A percentile compares a stretch with the other conserved stretches of the same genome.
These are phyloP conservation scores for Eimeria praecox DNA, from an alignment of 169 alveolate genomes.

Conservation along the genomic window DNA sequence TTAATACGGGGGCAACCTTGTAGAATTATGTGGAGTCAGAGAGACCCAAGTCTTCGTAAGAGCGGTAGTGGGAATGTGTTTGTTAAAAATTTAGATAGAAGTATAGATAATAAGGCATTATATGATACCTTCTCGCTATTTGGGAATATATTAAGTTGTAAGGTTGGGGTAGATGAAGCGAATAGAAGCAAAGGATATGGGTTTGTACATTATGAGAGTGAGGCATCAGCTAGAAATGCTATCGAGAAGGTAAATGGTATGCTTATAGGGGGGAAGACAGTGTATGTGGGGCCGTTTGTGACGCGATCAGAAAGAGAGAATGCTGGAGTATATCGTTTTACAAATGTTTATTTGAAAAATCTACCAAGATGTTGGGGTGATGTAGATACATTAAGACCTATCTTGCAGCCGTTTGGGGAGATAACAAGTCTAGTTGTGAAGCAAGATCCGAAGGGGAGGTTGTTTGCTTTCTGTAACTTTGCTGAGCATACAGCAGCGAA, in stretches of 20 bases:
- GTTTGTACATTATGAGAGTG: conserved; percentile 96
- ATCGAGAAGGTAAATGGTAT: conserved; percentile 95
- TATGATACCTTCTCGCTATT: conserved; percentile 95
- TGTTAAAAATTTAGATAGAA: conserved; percentile 96
- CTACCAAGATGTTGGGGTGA: conserved; percentile 94
- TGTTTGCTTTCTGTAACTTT: conserved; percentile 94
- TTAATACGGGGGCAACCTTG: conserved; percentile 96
- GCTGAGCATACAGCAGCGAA: conserved; percentile 92
- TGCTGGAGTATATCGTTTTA: conserved; percentile 83
- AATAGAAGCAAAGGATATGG: conserved; percentile 96
- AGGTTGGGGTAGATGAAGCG: conserved; percentile 86
- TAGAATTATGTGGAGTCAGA: conserved; percentile 91
- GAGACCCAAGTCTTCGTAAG: conserved; percentile 95
- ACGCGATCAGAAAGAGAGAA: conserved; percentile 92
- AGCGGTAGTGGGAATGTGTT: conserved; percentile 96
- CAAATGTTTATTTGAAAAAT: conserved; percentile 96
- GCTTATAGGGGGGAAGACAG: conserved; percentile 94
- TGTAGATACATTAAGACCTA: conserved; percentile 79
- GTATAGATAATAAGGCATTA: conserved; percentile 96
- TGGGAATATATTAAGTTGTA: conserved; percentile 97
- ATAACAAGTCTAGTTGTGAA: conserved; percentile 92
- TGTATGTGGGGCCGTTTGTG: conserved; percentile 94
- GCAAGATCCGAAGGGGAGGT: conserved; percentile 92
- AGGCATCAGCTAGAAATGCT: conserved; percentile 96
- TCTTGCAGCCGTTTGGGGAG: conserved; percentile 88